phyloP scores from a whole-genome alignment of 2,329 filamentous ascomycete genomes.

The Orbilia quercus region DNA sequence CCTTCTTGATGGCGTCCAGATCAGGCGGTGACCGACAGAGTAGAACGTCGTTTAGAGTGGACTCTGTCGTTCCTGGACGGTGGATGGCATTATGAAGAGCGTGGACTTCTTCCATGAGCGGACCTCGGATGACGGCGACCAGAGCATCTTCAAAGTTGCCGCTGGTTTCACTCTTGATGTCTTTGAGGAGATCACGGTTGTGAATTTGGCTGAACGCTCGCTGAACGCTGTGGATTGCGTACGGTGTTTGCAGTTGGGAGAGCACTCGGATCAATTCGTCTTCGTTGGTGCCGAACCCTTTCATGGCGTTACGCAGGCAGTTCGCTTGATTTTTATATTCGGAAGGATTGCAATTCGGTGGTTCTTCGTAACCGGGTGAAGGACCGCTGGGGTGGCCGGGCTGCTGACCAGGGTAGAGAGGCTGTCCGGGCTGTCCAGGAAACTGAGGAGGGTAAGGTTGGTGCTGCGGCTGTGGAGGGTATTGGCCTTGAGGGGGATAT shows the following conservation, averaged over 20 bases:
- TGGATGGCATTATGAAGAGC: conserved; percentile 77
- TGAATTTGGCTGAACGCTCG: conserved; percentile 74
- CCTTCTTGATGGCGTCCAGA: conserved; percentile 82
- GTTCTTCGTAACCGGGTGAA: conserved; percentile 62
- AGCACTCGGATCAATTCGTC: conserved; percentile 77
- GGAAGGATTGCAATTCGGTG: conserved; percentile 62
- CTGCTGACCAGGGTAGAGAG: conserved; percentile 60
- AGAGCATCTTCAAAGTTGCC: conserved; percentile 79
- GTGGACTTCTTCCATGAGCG: conserved; percentile 79
- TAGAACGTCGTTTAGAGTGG: conserved; percentile 84
- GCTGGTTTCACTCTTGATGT: conserved; percentile 81
- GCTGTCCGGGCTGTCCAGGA: conserved; percentile 61
- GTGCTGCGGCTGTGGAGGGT: too few species aligned
- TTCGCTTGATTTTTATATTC: conserved; percentile 77
- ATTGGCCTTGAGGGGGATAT: conserved; percentile 13
- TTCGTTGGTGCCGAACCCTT: conserved; percentile 91
- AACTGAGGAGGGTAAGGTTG: conserved; percentile 61
- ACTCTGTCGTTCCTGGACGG: conserved; percentile 86
- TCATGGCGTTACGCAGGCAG: conserved; percentile 83
- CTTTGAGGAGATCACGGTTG: conserved; percentile 76
- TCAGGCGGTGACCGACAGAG: conserved; percentile 87
- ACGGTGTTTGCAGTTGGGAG: conserved; percentile 75
- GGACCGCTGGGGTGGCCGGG: conserved; percentile 61
- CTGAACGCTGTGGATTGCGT: conserved; percentile 78
- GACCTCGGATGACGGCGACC: conserved; percentile 81